Evolutionary conservation across 768 basidiomycete species (phyloP).

Genomic region (Mycena epipterygia): DNA sequence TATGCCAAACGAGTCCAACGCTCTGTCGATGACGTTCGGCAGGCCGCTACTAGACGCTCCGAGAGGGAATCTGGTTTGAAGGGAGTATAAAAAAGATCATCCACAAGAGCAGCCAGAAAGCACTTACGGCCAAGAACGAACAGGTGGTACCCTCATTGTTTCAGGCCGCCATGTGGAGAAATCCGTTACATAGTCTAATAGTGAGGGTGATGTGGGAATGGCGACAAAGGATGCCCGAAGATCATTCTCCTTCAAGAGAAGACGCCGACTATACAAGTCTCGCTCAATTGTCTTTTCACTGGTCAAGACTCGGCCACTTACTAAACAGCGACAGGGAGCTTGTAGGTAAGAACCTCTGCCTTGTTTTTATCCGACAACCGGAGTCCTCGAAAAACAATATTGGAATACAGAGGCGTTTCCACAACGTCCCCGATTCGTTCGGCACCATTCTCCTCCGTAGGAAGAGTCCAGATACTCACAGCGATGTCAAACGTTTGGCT

Average conservation of each 20-base stretch:
- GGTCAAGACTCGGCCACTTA: not conserved
- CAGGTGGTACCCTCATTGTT: conserved; percentile 7
- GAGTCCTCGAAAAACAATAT: conserved; percentile 31
- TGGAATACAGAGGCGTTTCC: conserved; percentile 27
- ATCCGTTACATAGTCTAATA: conserved; percentile 19
- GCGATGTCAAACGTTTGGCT: conserved; percentile 32
- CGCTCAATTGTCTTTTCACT: not conserved
- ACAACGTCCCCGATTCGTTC: not conserved
- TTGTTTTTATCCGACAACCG: conserved; percentile 25
- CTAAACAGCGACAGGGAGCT: conserved; percentile 26
- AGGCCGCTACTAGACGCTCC: not conserved
- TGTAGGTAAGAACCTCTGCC: not conserved
- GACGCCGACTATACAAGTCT: not conserved
- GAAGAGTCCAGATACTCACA: conserved; percentile 31
- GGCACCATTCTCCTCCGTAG: not conserved
- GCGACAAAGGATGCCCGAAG: conserved; percentile 34
- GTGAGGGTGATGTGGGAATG: conserved; percentile 29
- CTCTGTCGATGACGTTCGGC: conserved; percentile 18
- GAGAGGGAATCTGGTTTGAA: conserved; percentile 22
- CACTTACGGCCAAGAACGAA: conserved; percentile 34
- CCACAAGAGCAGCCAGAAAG: not conserved
- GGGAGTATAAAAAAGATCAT: not conserved
- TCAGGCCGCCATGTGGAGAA: conserved; percentile 33
- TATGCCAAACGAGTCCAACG: conserved; percentile 30
- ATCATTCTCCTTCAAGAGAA: conserved; percentile 17